Conservation (phyloP, 2,329 filamentous ascomycete species). For the Didymella keratinophila region DNA sequence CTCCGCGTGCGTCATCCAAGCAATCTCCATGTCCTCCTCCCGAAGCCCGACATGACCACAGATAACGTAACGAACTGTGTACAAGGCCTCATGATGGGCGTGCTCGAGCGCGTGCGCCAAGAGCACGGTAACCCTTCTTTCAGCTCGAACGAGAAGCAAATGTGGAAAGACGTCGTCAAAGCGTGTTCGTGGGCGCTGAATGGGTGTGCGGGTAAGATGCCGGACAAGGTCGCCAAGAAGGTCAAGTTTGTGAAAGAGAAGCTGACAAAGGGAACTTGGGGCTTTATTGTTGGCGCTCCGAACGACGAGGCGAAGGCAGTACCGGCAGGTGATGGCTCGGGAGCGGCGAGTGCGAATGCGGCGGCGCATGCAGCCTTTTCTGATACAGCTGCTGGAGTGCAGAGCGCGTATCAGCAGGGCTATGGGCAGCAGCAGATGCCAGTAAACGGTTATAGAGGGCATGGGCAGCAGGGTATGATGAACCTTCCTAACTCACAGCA, state of each 20-base stretch:
- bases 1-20: slow-evolving; percentile 28
- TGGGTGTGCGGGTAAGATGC: slow-evolving; percentile 37
- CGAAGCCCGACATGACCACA: slow-evolving; percentile 9
- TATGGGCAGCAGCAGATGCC: slow-evolving; percentile 12
- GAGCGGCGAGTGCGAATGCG: slow-evolving; percentile 16
- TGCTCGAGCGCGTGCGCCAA: slow-evolving; percentile 36
- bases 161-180: slow-evolving; percentile 37
- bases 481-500: slow-evolving; percentile 1
- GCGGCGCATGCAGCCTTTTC: slow-evolving; percentile 12
- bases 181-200: slow-evolving; percentile 39
- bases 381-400: not conserved
- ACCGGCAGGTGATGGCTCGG: not conserved
- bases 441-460: slow-evolving; percentile 2
- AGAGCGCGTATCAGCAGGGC: slow-evolving; percentile 9
- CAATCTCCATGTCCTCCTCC: slow-evolving; percentile 35
- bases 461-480: slow-evolving; percentile 19
- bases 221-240: slow-evolving; percentile 35
- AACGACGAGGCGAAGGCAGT: slow-evolving; percentile 3
- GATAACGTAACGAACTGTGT: slow-evolving; percentile 35
- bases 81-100: slow-evolving; percentile 44
- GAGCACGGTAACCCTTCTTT: slow-evolving; percentile 34
- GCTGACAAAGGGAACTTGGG: slow-evolving; percentile 36
- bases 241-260: slow-evolving; percentile 37
- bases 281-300: slow-evolving; percentile 20
- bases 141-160: slow-evolving; percentile 23